phyloP scores from a whole-genome alignment of 2,329 filamentous ascomycete species.

The Paecilomyces sp. region DNA sequence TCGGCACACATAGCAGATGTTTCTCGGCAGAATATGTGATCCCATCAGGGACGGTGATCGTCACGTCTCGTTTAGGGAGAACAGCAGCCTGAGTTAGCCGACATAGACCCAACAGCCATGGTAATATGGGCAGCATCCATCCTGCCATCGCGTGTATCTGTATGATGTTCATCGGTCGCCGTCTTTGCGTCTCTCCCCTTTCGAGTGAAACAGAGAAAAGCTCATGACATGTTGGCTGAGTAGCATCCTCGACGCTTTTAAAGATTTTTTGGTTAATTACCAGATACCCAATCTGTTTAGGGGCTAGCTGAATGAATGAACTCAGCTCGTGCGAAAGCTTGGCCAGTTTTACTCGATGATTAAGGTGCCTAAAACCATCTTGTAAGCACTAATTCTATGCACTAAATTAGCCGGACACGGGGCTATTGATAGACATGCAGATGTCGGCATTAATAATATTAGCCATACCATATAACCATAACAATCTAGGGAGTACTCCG shows the following conservation, averaged over 20 bases:
- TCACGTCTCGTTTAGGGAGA: background rate
- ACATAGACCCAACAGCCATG: background rate
- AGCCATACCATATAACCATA: no score
- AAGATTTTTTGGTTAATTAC: background rate
- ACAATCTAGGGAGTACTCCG: no score
- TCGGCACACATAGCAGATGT: background rate
- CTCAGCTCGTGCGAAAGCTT: background rate
- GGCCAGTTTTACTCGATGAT: background rate
- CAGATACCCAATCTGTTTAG: background rate
- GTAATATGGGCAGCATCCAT: background rate
- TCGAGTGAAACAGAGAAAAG: background rate
- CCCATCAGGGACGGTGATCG: background rate
- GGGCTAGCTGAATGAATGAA: background rate
- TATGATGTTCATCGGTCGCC: background rate
- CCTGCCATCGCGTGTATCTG: background rate
- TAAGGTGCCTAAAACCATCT: background rate
- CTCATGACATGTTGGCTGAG: no score
- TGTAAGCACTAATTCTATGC: background rate
- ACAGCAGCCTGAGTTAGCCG: background rate
- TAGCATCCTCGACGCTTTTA: background rate
- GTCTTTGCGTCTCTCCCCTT: background rate
- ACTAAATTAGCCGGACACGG: background rate
- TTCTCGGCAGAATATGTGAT: background rate
- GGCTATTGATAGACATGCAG: background rate
- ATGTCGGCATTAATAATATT: background rate